Evolutionary conservation across 2,329 filamentous ascomycete genomes (phyloP).

Genomic region (Stachybotrys elegans): DNA sequence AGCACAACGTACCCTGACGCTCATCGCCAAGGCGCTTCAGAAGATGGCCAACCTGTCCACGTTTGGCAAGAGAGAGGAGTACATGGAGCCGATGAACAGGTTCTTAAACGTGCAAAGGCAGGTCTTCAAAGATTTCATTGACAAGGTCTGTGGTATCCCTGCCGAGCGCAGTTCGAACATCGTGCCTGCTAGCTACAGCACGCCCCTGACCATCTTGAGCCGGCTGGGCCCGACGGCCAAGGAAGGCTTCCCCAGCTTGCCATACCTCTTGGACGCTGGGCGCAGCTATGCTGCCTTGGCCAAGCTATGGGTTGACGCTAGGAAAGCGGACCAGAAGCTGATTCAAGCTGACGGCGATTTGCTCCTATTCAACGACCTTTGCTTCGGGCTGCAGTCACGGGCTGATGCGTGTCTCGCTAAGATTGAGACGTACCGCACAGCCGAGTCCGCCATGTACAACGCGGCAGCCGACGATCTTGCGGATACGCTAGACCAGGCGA

Average conservation of each 20-base stretch:
- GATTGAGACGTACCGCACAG: conserved; percentile 39
- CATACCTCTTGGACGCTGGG: conserved; percentile 86
- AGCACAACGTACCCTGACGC: conserved; percentile 81
- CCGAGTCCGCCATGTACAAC: conserved; percentile 24
- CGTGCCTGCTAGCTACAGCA: conserved; percentile 82
- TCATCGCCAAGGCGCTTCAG: conserved; percentile 89
- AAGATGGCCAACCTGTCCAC: conserved; percentile 85
- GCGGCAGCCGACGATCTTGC: conserved; percentile 33
- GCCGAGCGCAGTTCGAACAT: conserved; percentile 60
- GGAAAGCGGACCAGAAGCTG: conserved; percentile 30
- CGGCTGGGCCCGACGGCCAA: conserved; percentile 74
- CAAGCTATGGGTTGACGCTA: conserved; percentile 68
- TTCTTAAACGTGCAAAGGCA: conserved; percentile 73
- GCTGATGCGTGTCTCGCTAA: conserved; percentile 46
- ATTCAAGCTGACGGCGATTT: conserved; percentile 42
- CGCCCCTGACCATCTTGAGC: conserved; percentile 82
- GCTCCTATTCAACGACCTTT: conserved; percentile 47
- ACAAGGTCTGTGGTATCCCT: conserved; percentile 78
- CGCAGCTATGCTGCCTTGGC: conserved; percentile 80
- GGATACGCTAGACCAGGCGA: conserved; percentile 43
- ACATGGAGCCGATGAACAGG: conserved; percentile 98
- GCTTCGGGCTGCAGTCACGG: conserved; percentile 43
- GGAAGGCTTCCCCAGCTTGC: conserved; percentile 89
- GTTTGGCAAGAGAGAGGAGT: conserved; percentile 93
- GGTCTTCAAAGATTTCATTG: conserved; percentile 82